Evolutionary conservation across 306 rosid genomes (phyloP), one percentile per base, ranked within the genome.

Genomic region (Lathyrus aphaca): DNA sequence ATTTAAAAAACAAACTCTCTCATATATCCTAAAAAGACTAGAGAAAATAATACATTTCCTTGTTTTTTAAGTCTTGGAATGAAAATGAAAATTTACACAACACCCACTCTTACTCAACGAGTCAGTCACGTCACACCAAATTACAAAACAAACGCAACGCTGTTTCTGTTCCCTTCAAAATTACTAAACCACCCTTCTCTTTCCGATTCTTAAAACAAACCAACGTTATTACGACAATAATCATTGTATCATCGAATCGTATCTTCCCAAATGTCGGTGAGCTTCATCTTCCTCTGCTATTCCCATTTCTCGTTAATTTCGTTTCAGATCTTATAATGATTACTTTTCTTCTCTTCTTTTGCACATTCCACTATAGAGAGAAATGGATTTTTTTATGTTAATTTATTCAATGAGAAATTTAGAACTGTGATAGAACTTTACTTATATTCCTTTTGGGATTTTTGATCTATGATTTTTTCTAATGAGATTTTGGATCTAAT

Each of bases 221-320:
- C 64, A 59, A 35, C 55, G 32, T 51, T 42, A 35, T 51, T 42
- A 8, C n/a, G 29, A 43, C 73, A 43, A 55, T 53, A 13, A 13
- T 42, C 79, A 32, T 74, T 35, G 61, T 45, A 27, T 27, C 62
- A 17, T 27, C 62, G 11, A 25, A 56, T 56, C 39, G 62, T 56
- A 32, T 27, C 79, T n/a, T 56, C 43, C 40, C 11, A 73, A 61
- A 81, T 81, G 85, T 77, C 79, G 85, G 85, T 77, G 71, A 72
- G 82, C 73, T 60, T 21, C 35, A 29, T 40, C 38, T 8, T 50
- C 57, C 61, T 67, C 67, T 73, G 12, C 12, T 16, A 5, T 63
- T 66, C 16, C 23, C 30, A 55, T 64, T 72, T 46, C 19, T 27
- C 49, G 21, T 66, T 44, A 4, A 57, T 25, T 49, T 45, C 32